Conservation (phyloP, 2,329 filamentous ascomycete genomes). For the Fusarium sp. region DNA sequence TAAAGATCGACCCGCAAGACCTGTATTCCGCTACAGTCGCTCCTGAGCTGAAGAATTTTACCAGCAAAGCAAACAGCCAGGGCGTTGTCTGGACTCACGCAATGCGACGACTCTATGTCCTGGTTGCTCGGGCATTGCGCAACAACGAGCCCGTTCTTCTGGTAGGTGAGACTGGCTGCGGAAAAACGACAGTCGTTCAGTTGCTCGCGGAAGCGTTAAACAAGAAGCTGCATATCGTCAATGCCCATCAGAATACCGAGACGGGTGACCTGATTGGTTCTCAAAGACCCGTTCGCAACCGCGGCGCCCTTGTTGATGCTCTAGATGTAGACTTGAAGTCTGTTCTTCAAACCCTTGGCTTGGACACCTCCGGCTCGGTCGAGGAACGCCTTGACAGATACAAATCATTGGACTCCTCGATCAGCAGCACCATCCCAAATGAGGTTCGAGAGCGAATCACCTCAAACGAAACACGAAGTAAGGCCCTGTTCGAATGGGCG, state of each 20-base stretch:
- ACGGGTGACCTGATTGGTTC: slow-evolving; percentile 97
- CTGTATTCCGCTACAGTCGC: slow-evolving; percentile 75
- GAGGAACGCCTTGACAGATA: slow-evolving; percentile 71
- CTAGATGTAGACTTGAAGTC: slow-evolving; percentile 70
- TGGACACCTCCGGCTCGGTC: slow-evolving; percentile 56
- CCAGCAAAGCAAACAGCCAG: slow-evolving; percentile 61
- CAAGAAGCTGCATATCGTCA: slow-evolving; percentile 86
- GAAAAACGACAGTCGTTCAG: slow-evolving; percentile 97
- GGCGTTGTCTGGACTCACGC: slow-evolving; percentile 93
- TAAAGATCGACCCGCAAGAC: slow-evolving; percentile 77
- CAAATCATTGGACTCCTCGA: slow-evolving; percentile 58
- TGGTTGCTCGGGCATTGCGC: slow-evolving; percentile 85
- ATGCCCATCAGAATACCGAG: slow-evolving; percentile 98
- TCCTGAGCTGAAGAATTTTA: slow-evolving; percentile 64
- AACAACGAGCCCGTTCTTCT: slow-evolving; percentile 95
- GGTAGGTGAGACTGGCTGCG: slow-evolving; percentile 96
- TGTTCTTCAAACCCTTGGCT: slow-evolving; percentile 56
- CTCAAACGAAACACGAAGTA: slow-evolving; percentile 69
- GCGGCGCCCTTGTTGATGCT: slow-evolving; percentile 74
- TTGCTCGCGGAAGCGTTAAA: slow-evolving; percentile 83
- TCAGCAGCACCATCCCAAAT: slow-evolving; percentile 60
- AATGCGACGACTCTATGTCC: slow-evolving; percentile 89
- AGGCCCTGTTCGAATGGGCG: slow-evolving; percentile 94
- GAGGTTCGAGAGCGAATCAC: slow-evolving; percentile 60
- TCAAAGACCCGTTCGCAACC: slow-evolving; percentile 89